Base-by-base conservation (phyloP, 495 filamentous ascomycete species). In the Trichoderma parareesei region DNA sequence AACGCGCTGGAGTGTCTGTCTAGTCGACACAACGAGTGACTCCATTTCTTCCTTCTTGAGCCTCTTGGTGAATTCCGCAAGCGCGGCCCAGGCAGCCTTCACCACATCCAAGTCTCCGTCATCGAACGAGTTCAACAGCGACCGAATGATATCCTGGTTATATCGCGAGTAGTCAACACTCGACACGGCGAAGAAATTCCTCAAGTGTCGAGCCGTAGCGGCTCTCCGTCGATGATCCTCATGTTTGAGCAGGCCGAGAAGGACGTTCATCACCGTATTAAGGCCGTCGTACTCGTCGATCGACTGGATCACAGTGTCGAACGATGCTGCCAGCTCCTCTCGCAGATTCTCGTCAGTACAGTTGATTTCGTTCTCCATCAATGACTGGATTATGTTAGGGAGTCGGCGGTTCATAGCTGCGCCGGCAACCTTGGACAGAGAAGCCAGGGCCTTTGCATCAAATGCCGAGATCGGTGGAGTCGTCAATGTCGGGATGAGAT, bases 41-140 rank as follows among this genome's bases (percentile, higher is more conserved):
- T 98, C 94, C 94, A 98, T 98, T 76, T 98, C 94, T 75, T 98
- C 94, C 73, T 98, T 98, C 72, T 89, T 90, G 67, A 98, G 82
- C 70, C 83, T 87, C 72, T 91, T 90, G 27, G 91, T 97, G 68
- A 98, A 84, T 68, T 89, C 90, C 69, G 80, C 92, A 53, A 98
- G 83, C 18, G 95, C 94, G 43, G 85, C 83, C 94, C 95, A 98
- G 18, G 93, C 89, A 38, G 91, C 85, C 79, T 94, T 97, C 66
- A 98, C 90, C 11, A 98, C 94, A 11, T 88, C 86, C 67, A 73
- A 75, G 71, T 98, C 94, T 7, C 81, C 71, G 67, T 98, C 94
- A 69, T 93, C 92, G 71, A 98, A 98, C 8, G 91, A 92, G 64
- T 96, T 89, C 40, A 98, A 81, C 48, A 98, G 76, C 5, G 88